Base-by-base conservation (phyloP, 2,329 filamentous ascomycete genomes). In the Monosporascus sp. region DNA sequence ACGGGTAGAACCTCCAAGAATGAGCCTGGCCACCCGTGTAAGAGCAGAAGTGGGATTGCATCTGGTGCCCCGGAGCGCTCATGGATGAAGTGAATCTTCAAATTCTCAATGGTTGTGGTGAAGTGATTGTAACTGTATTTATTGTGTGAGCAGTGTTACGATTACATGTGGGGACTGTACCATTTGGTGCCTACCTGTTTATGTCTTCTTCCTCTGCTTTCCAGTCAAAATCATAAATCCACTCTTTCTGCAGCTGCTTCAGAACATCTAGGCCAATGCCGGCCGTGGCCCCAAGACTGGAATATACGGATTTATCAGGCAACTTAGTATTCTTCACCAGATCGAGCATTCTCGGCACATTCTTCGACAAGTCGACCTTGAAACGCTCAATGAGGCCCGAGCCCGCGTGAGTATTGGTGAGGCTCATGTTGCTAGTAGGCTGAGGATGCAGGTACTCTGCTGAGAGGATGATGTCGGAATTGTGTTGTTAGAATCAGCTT, bases 1-100 rank as follows among this genome's bases (percentile, higher is more conserved):
- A 76, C 62, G 3, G 68, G 70, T 1, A 80, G 56, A 56, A 80
- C 80, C 52, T 81, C 79, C 2, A 77, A 61, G 53, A 78, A 76
- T 4, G 67, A 70, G 9, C 67, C 66, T 73, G 74, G 54, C 69
- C 62, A 63, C 61, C 64, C 57, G 67, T 68, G 74, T 65, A 54
- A 41, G 34, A 59, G 53, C 4, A 62, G 6, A 1, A 62, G 39
- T 1, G 61, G 60, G 9, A 63, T 54, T 1, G 60, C 60, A 42
- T 56, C 38, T 15, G 57, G 51, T 14, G 60, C 47, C 0, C 36
- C 11, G 5, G 60, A 61, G 27, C 56, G 51, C 8, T 58, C 24
- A 39, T 57, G 54, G 47, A 57, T 51, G 47, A 54, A 54, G 49
- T 57, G 52, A 37, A 57, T 48, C n/a, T 49, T 44, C 3, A 54